Evolutionary conservation across 495 filamentous ascomycete species (phyloP), one percentile per base, ranked within the genome.

Genomic region (Trichoderma gamsii): DNA sequence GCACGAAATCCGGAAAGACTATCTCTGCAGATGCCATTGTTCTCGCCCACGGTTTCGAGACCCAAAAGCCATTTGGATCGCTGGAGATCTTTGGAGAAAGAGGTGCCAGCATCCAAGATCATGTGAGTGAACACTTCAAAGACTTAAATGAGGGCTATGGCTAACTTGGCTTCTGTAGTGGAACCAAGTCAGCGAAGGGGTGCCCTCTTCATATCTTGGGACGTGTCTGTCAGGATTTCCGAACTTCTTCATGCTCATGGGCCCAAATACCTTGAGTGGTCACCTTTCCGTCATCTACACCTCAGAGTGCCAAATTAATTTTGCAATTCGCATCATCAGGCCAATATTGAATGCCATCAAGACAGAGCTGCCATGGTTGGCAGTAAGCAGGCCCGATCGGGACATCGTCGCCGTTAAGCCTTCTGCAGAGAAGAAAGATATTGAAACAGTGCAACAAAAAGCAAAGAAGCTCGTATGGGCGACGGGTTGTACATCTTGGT

Each of bases 241-340:
- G 0, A 90, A 90, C 67, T 86, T 89, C 74, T 90, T 90, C 76
- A 82, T 88, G 49, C 74, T 90, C 7, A 85, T 87, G 71, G 88
- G 88, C 0, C 88, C 88, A 0, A 89, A 90, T 69, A 88, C 86
- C 0, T 82, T 77, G 0, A 89, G 86, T 1, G 88, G 88, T 0
- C 88, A 90, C 74, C 81, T 78, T 1, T 86, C 82, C 43, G 86
- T 89, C 0, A 83, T 89, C 11, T 78, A 89, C 25, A 81, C 82
- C 0, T 81, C 78, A 11, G 88, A 90, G 71, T 88, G 88, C 66
- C 83, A 83, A 74, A 79, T 89, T 32, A 75, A 81, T 64, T 81
- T 83, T 71, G 78, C 77, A 13, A 73, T 87, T 29, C 81, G 82
- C 7, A 78, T 84, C 59, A 79, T 87, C 27, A 81, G 80, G 69